Percentiles rank a stretch among this genome's conserved stretches.
phyloP scores from a whole-genome alignment of 345 rosid genomes.

The Aegle marmelos region DNA sequence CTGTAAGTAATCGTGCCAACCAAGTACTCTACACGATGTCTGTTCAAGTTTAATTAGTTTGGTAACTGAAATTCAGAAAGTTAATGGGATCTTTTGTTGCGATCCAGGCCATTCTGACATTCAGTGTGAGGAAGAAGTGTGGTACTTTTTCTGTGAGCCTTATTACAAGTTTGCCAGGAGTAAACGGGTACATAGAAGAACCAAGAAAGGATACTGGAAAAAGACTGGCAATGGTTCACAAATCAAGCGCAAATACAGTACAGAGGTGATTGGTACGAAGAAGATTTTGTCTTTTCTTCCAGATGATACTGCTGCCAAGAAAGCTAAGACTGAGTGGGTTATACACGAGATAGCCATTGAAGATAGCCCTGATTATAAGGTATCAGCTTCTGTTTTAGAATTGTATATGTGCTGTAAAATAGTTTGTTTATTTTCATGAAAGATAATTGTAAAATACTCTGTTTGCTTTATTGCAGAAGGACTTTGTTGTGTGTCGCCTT shows the following conservation, averaged over 20 bases:
- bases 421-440: not conserved
- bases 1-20: not conserved
- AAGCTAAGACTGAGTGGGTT: slow-evolving; percentile 2
- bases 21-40: not conserved
- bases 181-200: slow-evolving; percentile 21
- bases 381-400: not conserved
- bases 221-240: slow-evolving; percentile 28
- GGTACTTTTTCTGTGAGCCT: not conserved
- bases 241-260: slow-evolving; percentile 9
- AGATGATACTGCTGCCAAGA: not conserved
- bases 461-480: not conserved
- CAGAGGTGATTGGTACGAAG: slow-evolving; percentile 32
- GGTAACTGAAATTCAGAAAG: no score
- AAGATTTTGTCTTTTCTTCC: slow-evolving; percentile 31
- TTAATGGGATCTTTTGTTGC: not conserved
- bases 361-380: not conserved
- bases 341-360: not conserved
- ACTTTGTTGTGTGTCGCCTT: slow-evolving; percentile 1
- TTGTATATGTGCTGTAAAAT: not conserved
- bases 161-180: slow-evolving; percentile 2
- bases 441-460: not conserved
- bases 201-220: slow-evolving; percentile 43
- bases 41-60: not conserved
- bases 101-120: not conserved
- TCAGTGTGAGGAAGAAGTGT: not conserved